Conservation (phyloP, 805 yeast species). For the Suhomyces vadensis region DNA sequence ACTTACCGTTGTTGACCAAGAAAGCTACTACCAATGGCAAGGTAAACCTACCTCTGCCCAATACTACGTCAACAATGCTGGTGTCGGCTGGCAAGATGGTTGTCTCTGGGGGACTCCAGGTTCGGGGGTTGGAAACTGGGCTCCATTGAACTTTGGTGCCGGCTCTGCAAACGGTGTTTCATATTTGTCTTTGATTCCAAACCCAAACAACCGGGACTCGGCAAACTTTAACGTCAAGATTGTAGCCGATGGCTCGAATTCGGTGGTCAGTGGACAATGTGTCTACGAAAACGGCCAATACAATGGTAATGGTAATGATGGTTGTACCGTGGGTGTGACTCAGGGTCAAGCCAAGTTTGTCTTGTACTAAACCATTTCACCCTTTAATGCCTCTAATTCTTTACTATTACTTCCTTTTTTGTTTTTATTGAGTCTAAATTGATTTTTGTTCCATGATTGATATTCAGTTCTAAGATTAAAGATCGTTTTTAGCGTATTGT, state of each 20-base stretch:
- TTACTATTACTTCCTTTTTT: too few species aligned
- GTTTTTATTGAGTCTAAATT: background rate
- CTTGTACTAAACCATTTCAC: constrained; percentile 44
- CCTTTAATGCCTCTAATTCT: background rate
- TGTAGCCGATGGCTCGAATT: constrained; percentile 58
- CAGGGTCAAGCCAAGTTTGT: constrained; percentile 83
- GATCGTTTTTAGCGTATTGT: background rate
- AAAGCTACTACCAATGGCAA: constrained; percentile 75
- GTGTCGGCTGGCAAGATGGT: constrained; percentile 86
- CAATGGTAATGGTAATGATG: constrained; percentile 70
- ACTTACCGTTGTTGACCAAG: constrained; percentile 78
- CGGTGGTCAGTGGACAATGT: constrained; percentile 65
- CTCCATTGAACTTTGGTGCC: constrained; percentile 93
- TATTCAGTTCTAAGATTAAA: background rate
- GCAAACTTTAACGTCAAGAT: constrained; percentile 63
- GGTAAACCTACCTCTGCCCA: constrained; percentile 88
- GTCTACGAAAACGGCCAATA: constrained; percentile 75
- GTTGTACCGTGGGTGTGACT: constrained; percentile 92
- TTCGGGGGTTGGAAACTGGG: constrained; percentile 94
- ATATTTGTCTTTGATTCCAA: constrained; percentile 89
- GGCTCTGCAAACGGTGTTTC: constrained; percentile 70
- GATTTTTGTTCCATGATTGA: background rate
- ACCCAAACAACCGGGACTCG: constrained; percentile 79
- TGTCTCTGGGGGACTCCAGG: constrained; percentile 89
- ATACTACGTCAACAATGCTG: constrained; percentile 96